Evolutionary conservation across 305 asterid species (phyloP).

Genomic region (Rubia occidens): DNA sequence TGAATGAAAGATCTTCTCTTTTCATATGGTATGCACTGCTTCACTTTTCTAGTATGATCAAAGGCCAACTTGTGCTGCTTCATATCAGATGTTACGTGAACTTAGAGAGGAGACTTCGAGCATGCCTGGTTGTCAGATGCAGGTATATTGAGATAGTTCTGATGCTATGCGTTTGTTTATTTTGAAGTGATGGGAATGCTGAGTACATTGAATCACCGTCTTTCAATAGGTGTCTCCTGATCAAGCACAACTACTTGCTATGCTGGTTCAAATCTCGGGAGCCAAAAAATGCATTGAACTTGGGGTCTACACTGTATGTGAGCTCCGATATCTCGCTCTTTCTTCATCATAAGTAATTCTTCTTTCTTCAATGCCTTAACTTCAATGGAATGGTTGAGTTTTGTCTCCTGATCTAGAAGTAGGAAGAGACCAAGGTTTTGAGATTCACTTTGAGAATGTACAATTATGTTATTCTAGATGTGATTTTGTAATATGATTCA

Average conservation of each 20-base stretch:
- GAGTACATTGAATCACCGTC: neutral
- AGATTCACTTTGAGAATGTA: neutral
- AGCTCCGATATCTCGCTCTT: neutral
- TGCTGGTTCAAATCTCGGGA: slow-evolving; percentile 77
- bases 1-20: slow-evolving; percentile 13
- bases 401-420: neutral
- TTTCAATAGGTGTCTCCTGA: slow-evolving; percentile 72
- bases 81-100: slow-evolving; percentile 57
- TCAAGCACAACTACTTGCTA: slow-evolving; percentile 88
- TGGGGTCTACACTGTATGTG: slow-evolving; percentile 74
- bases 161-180: neutral
- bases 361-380: neutral
- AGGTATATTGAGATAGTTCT: slow-evolving; percentile 29
- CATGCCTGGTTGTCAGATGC: slow-evolving; percentile 86
- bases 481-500: neutral
- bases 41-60: neutral
- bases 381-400: neutral
- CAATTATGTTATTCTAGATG: neutral
- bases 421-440: neutral
- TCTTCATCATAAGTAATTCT: too few relatives aligned
- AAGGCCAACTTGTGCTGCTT: neutral
- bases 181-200: neutral
- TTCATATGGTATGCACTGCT: neutral
- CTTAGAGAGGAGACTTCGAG: slow-evolving; percentile 88
- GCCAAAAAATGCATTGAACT: slow-evolving; percentile 86